Percentiles rank a stretch among this genome's conserved stretches.
These are phyloP conservation scores for Suillus bovinus DNA, from an alignment of 768 basidiomycete species.

Conservation along the genomic window DNA sequence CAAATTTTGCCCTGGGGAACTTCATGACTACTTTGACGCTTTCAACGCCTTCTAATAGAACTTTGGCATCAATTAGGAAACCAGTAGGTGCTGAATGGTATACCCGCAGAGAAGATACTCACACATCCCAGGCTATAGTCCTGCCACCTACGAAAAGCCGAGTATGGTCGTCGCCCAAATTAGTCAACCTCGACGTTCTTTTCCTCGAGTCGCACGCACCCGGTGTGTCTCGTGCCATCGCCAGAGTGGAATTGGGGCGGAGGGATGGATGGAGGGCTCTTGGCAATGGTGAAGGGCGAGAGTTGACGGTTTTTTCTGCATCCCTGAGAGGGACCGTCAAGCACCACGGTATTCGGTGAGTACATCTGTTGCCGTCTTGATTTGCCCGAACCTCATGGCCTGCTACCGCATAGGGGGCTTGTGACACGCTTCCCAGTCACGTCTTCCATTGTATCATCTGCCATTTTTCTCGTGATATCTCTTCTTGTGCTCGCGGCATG, in stretches of 20 bases:
- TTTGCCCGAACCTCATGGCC: conserved; percentile 5
- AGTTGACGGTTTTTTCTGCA: conserved; percentile 67
- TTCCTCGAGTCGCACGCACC: conserved; percentile 57
- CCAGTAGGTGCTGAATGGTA: conserved; percentile 51
- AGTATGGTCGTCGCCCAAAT: conserved; percentile 40
- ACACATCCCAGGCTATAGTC: conserved; percentile 54
- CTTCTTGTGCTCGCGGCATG: conserved; percentile 48
- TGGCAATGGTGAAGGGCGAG: conserved; percentile 69
- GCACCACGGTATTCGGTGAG: conserved; percentile 71
- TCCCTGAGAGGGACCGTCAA: conserved; percentile 60
- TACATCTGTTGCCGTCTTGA: conserved; percentile 2
- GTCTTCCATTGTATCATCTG: conserved; percentile 48
- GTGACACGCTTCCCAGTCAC: conserved; percentile 68
- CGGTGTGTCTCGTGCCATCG: conserved; percentile 48
- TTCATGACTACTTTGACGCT: conserved; percentile 77
- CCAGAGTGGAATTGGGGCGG: conserved; percentile 73
- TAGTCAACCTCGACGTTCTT: conserved; percentile 51
- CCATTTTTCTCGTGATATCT: conserved; percentile 48
- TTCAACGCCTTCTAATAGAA: conserved; percentile 59
- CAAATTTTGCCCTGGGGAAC: conserved; percentile 77
- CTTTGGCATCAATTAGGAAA: conserved; percentile 58
- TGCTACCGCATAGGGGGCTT: conserved; percentile 50
- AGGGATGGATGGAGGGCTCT: conserved; percentile 70
- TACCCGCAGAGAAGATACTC: conserved; percentile 6
- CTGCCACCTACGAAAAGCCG: conserved; percentile 39